These are phyloP conservation scores for Kingdonia uniflora DNA, from an alignment of 164 flowering plant genomes.

Conservation along the genomic window DNA sequence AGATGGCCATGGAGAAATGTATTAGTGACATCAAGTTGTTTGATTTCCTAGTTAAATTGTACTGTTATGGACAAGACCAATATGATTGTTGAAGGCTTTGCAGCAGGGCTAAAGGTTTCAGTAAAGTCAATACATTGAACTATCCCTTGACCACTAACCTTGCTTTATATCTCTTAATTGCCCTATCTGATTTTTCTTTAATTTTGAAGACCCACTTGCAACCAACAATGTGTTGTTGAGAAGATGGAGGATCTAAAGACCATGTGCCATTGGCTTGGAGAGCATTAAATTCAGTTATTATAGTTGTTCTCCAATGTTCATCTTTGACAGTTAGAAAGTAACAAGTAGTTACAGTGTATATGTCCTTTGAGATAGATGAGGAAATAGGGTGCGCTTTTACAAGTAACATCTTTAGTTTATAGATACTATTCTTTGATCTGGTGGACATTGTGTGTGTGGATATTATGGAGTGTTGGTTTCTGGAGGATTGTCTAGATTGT, in stretches of 20 bases:
- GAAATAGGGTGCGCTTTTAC: too few species aligned
- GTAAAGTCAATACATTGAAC: neutral
- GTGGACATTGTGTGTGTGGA: too few species aligned
- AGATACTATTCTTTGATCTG: too few species aligned
- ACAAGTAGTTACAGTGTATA: too few species aligned
- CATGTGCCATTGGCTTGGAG: neutral
- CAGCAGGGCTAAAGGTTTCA: conserved; percentile 3
- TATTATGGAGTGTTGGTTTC: neutral
- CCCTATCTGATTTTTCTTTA: neutral
- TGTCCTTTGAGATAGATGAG: too few species aligned
- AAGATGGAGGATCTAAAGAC: neutral
- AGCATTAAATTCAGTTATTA: neutral
- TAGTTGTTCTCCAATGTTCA: neutral
- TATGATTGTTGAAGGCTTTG: neutral
- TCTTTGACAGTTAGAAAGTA: too few species aligned
- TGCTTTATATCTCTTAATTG: neutral
- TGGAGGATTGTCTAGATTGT: neutral
- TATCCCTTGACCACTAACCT: conserved; percentile 1
- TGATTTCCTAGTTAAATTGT: neutral
- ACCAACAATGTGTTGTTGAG: neutral
- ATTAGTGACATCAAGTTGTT: conserved; percentile 2
- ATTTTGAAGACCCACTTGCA: neutral
- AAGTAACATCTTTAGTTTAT: neutral
- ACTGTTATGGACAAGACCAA: neutral
- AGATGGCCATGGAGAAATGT: conserved; percentile 1